Evolutionary conservation across 169 alveolate species (phyloP), one percentile per base, ranked within the genome.

Genomic region (Plasmodium fragile): DNA sequence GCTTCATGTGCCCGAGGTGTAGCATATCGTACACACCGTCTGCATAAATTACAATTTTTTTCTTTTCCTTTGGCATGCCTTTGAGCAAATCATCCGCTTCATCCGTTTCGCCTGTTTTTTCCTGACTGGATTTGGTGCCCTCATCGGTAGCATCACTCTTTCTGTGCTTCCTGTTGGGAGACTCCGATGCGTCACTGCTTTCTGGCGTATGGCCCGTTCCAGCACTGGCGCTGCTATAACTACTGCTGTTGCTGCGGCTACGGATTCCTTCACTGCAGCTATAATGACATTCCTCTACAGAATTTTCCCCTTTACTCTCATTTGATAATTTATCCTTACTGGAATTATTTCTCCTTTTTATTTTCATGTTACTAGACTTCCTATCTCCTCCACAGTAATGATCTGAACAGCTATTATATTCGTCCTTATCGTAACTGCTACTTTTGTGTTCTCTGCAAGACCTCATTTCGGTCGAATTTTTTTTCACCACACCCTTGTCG

Each of bases 1-100:
- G 99, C 81, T 98, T 96, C 92, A 98, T 98, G 92, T 99, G 99
- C 5, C 99, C 99, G 81, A 98, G 94, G 92, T 99, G 99, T 72
- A 98, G 96, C 97, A 98, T 96, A 92, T 99, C 99, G 93, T 98
- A 99, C 41, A 98, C 99, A 0, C 99, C 99, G 32, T 94, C 96
- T n/a, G 98, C 96, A 73, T 96, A 97, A 79, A 97, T 95, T 34
- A 81, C 81, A 28, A 95, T 81, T 41, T 49, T 59, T 89, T 84
- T 75, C 55, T 39, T 53, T 5, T 39, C 36, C 75, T 5, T 65
- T 28, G n/a, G 75, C 6, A 2, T 28, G 0, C 30, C 10, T 59
- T 79, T 59, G 11, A 0, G 10, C 4, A 22, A 65, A 13, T 41
- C 6, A 18, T n/a, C 39, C n/a, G 45, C 49, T 22, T 78, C 13